Evolutionary conservation across 257 asterid genomes (phyloP), one percentile per base, ranked within the genome.

Genomic region (Leonotis leonurus): DNA sequence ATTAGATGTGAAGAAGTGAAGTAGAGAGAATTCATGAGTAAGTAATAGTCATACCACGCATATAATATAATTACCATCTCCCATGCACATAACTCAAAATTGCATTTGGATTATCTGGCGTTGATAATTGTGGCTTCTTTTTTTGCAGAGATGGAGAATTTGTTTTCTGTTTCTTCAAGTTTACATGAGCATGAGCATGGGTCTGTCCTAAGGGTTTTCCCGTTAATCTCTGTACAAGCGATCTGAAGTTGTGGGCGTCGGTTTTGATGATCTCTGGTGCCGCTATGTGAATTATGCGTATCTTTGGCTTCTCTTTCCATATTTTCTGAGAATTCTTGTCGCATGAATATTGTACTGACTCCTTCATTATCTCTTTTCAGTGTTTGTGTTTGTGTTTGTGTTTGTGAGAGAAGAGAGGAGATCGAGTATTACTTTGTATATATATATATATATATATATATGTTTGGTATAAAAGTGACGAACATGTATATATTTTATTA

Each of bases 261-360:
- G 95, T 81, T 67, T 80, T 81, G 55, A 85, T 88, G 64, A 88
- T 83, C 50, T 83, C 72, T 1, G 95, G 95, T 43, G 94, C 83
- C 44, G 81, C 77, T 32, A 85, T 73, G 73, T 88, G 95, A 72
- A 88, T 80, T 70, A 88, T 77, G 35, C 95, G 88, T 35, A 85
- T 83, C 70, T 80, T 88, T 0, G 93, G 95, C 81, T 77, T 85
- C 44, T 54, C 46, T 57, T 76, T 81, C 39, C 70, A 64, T 64
- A 81, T 73, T 25, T 62, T 35, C 46, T 65, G 89, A n/a, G 89
- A 84, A 29, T 72, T 71, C 8, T 69, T 54, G 62, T 70, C 80
- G 59, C 37, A 32, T 32, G 37, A 32, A 32, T 57, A 49, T 35
- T 57, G 70, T 27, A n/a, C n/a, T n/a, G n/a, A n/a, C n/a, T n/a